Base-by-base conservation (phyloP, 2,329 filamentous ascomycete species). In the Cytospora mali region DNA sequence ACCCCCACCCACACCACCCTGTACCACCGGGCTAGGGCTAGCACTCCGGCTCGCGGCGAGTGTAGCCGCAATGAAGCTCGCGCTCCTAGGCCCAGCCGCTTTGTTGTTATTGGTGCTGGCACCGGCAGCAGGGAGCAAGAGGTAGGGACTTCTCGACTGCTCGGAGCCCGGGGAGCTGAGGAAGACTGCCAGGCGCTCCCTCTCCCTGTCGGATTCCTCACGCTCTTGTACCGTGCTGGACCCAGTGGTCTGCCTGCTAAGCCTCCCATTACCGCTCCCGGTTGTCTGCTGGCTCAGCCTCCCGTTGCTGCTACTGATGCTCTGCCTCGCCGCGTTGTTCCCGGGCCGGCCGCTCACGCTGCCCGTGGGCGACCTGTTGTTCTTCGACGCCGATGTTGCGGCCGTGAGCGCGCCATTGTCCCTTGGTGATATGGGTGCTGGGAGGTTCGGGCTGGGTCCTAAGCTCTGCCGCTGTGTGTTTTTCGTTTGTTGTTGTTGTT, bases 21-120 rank as follows among this genome's bases (percentile, higher is more conserved):
- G 66, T 42, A 21, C 35, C 2, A 61, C 62, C 13, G 78, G 75
- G 62, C 77, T 80, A 28, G 81, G 77, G 66, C 84, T 85, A 28
- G 79, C 81, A 18, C 85, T 84, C 71, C 88, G 79, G 61, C 85
- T 87, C 23, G 87, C 88, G 2, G 85, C 86, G 28, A 87, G 74
- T 31, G 80, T 84, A 14, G 86, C 86, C 14, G 86, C 86, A 65
- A 88, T 84, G 65, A 84, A 83, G 6, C 84, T 88, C 6, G 86
- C 80, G 52, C 82, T 87, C 63, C 81, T 82, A 16, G 75, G 70
- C 62, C 80, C 79, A 50, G 52, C 46, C 42, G 56, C 29, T 48
- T 31, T 46, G 10, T 27, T 48, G n/a, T 49, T 49, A 6, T 33
- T n/a, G 4, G 23, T 11, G 25, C 39, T 13, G 35, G 21, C 64